Conservation (phyloP, 257 asterid species). For the Nyctanthes arbortristis region DNA sequence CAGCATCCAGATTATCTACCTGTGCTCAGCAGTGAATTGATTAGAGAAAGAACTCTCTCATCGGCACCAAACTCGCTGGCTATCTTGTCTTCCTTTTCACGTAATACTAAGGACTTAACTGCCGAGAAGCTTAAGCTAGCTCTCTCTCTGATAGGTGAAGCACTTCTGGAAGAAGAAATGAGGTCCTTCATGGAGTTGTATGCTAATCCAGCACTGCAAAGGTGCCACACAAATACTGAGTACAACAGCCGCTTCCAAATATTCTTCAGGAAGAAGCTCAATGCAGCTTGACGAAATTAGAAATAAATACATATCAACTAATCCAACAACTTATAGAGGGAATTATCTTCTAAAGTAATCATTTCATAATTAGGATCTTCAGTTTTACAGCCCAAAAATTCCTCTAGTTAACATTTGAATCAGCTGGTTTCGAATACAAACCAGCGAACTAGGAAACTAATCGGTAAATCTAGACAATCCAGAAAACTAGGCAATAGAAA, state of each 20-base stretch:
- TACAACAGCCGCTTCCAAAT: slow-evolving; percentile 14
- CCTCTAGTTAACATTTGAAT: background rate
- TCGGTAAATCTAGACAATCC: background rate
- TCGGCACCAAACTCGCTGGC: slow-evolving; percentile 75
- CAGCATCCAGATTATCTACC: slow-evolving; percentile 70
- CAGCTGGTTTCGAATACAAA: slow-evolving; percentile 5
- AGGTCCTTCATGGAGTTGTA: slow-evolving; percentile 82
- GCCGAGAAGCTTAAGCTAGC: slow-evolving; percentile 92
- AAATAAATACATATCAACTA: slow-evolving; percentile 10
- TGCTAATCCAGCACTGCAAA: slow-evolving; percentile 59
- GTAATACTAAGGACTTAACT: slow-evolving; percentile 83
- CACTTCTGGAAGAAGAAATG: slow-evolving; percentile 69
- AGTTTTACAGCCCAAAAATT: slow-evolving; percentile 7
- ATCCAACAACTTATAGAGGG: slow-evolving; percentile 9
- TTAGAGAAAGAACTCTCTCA: slow-evolving; percentile 67
- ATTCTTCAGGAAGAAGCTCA: slow-evolving; percentile 10
- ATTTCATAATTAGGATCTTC: slow-evolving; percentile 14
- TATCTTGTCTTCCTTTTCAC: slow-evolving; percentile 86
- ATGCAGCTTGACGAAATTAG: slow-evolving; percentile 17
- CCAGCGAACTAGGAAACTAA: slow-evolving; percentile 7
- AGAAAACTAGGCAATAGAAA: slow-evolving; percentile 10
- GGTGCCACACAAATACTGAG: slow-evolving; percentile 19
- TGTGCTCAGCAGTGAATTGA: slow-evolving; percentile 72
- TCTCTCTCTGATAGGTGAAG: slow-evolving; percentile 94
- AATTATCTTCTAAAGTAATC: background rate